Base-by-base conservation (phyloP, 2,329 filamentous ascomycete species). In the Colletotrichum paranaense region DNA sequence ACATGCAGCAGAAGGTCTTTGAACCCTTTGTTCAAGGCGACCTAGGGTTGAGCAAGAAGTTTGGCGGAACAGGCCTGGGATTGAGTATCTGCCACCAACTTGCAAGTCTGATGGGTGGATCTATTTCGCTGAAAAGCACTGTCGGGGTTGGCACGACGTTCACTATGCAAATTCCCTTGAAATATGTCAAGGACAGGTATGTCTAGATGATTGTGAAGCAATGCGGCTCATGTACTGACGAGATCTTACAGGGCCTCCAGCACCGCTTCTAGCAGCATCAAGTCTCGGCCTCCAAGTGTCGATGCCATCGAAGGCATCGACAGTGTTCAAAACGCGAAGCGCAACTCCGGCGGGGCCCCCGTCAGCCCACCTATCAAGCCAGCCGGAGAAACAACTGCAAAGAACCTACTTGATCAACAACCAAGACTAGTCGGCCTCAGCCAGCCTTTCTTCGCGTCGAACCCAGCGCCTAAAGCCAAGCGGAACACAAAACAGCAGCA, bases 11-110 rank as follows among this genome's bases (percentile, higher is more conserved):
- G 69, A 92, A 92, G 76, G 94, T 98, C 11, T 98, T 98, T 80
- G 95, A 98, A 81, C 95, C 95, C 0, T 98, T 98, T 79, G 94
- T 98, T 0, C 95, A 98, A 82, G 95, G 94, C n/a, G 95, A 98
- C 79, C 85, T 97, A 1, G 94, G 95, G 1, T 84, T 98, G 19
- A 97, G 93, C 84, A 97, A 95, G 81, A 97, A 97, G 79, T 97
- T 92, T 79, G 95, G 95, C 22, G 95, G 95, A 19, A 98, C 95
- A 1, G 95, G 95, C 4, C 85, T 98, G 1, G 95, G 95, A 1
- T 82, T 98, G 67, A 96, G 93, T 78, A 98, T 98, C 78, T 97
- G 95, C 82, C 92, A 94, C 24, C 95, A 98, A 80, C 86, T 98
- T 49, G 94, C 95, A 3, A 90, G 87, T 19, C 84, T 98, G 19